A percentile compares a stretch with the other conserved stretches of the same genome.
These are phyloP conservation scores for Aureobasidium sp. DNA, from an alignment of 2,329 filamentous ascomycete genomes.

Conservation along the genomic window DNA sequence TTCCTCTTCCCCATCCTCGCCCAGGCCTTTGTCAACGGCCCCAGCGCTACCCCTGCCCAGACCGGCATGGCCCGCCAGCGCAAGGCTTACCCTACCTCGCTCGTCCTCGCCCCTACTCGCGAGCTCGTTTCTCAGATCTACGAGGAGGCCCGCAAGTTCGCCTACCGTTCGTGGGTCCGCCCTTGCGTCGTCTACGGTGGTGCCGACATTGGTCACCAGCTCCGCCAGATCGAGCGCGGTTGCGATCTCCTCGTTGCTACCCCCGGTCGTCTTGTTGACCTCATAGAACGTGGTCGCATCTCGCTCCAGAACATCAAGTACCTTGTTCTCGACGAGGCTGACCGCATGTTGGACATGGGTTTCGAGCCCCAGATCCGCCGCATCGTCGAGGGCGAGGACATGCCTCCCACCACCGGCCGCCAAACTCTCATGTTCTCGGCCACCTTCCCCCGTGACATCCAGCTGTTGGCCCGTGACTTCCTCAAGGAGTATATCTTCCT, in stretches of 20 bases:
- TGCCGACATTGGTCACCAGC: conserved; percentile 96
- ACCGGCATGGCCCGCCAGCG: conserved; percentile 83
- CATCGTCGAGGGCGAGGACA: conserved; percentile 97
- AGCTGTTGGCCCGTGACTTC: conserved; percentile 98
- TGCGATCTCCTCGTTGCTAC: conserved; percentile 97
- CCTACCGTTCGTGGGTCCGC: conserved; percentile 97
- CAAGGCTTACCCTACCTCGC: conserved; percentile 92
- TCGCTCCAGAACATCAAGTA: conserved; percentile 99
- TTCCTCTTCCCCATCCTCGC: conserved; percentile 98
- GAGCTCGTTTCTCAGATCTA: conserved; percentile 98
- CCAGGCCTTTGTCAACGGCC: conserved; percentile 89
- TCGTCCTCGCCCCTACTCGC: conserved; percentile 93
- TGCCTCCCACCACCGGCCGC: conserved; percentile 73
- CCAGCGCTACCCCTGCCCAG: conserved; percentile 58
- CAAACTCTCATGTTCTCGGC: conserved; percentile 99
- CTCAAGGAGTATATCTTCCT: conserved; percentile 99
- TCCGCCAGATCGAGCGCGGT: conserved; percentile 94
- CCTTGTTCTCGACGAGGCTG: conserved; percentile 94
- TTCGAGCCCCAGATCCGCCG: conserved; percentile 99
- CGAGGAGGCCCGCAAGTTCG: conserved; percentile 95
- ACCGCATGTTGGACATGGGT: conserved; percentile 99
- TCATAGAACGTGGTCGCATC: conserved; percentile 97
- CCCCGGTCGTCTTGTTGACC: conserved; percentile 90
- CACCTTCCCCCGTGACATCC: conserved; percentile 97
- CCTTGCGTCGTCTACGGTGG: conserved; percentile 98